Evolutionary conservation across 2,329 filamentous ascomycete species (phyloP), one percentile per base, ranked within the genome.

Genomic region (Fusarium buxicola): DNA sequence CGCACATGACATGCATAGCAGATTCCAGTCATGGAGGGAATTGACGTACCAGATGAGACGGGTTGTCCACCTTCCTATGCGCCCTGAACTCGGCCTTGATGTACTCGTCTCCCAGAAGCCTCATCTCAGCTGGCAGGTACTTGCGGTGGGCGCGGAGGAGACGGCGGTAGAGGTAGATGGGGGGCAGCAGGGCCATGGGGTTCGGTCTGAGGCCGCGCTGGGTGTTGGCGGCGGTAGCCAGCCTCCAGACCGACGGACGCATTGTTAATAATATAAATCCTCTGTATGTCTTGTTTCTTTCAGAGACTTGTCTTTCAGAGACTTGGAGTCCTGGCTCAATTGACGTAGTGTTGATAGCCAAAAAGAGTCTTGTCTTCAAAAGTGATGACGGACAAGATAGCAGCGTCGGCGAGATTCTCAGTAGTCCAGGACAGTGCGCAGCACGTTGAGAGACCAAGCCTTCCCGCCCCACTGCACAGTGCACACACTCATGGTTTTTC

Each of bases 11-110:
- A 15, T 8, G n/a, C n/a, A n/a, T n/a, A n/a, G n/a, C n/a, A n/a
- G n/a, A n/a, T n/a, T n/a, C n/a, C n/a, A 32, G 40, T 21, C 27
- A 16, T 36, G 24, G 21, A 10, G 21, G 9, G 35, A 24, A 27
- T 34, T 8, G 30, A 75, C 87, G 61, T 82, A 96, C 93, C 77
- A 99, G 87, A 74, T 98, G 94, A 24, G 92, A 86, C 0, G 95
- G 94, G 72, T 98, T 98, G 58, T 98, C 94, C 44, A 96, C 86
- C 30, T 87, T 84, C 58, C 85, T 85, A 73, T 98, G 95, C 1
- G 91, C 90, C 58, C 92, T 85, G 69, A 98, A 99, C 79, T 99
- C 95, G 40, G 88, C 86, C 79, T 96, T 97, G 75, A 98, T 83
- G 77, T 98, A 99, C 75, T 93, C 87, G 73, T 99, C 95, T 5